These are phyloP conservation scores for Rhizophagus prolifer DNA, from an alignment of 192 early-diverging fungal genomes.

Conservation along the genomic window DNA sequence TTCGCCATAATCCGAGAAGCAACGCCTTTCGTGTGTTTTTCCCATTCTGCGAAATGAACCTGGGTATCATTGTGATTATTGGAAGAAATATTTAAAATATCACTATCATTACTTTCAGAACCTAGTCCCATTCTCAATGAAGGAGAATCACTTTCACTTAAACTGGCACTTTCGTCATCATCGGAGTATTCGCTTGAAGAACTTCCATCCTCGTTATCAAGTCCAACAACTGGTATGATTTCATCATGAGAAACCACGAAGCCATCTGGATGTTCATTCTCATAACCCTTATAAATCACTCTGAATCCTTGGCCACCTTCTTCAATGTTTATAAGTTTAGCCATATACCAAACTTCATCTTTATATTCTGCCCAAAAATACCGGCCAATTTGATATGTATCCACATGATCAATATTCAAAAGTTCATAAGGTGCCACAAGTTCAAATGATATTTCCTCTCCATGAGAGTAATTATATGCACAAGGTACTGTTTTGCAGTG, in stretches of 20 bases:
- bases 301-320: neutral
- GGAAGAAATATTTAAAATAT: neutral
- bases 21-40: slow-evolving; percentile 25
- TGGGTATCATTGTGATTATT: neutral
- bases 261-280: slow-evolving; percentile 9
- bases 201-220: neutral
- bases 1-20: slow-evolving; percentile 5
- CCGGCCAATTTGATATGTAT: slow-evolving; percentile 13
- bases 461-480: neutral
- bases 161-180: neutral
- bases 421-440: slow-evolving; percentile 14
- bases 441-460: slow-evolving; percentile 12
- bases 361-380: slow-evolving; percentile 15
- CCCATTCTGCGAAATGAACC: slow-evolving; percentile 13
- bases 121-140: neutral
- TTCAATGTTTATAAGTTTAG: slow-evolving; percentile 7
- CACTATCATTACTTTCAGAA: neutral
- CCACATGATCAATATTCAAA: neutral
- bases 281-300: slow-evolving; percentile 19
- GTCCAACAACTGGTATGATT: slow-evolving; percentile 13
- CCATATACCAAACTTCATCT: slow-evolving; percentile 15
- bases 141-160: neutral
- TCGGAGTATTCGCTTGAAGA: neutral
- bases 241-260: slow-evolving; percentile 9
- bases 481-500: slow-evolving; percentile 3